Evolutionary conservation across 495 filamentous ascomycete genomes (phyloP), one percentile per base, ranked within the genome.

Genomic region (Aspergillus funiculosus): DNA sequence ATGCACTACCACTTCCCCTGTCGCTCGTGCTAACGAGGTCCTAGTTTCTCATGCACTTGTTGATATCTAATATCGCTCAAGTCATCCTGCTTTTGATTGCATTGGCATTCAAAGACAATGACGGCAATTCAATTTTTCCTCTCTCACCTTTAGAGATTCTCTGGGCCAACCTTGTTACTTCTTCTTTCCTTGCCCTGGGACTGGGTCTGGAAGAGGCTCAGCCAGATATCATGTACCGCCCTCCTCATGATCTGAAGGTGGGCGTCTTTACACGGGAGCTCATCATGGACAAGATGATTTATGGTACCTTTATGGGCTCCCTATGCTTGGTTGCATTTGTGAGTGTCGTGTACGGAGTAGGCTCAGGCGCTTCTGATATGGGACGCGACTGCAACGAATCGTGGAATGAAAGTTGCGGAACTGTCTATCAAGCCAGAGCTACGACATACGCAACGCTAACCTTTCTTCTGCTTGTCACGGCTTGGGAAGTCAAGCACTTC

Each of bases 91-190:
- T 89, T 13, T 74, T 89, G 11, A 76, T 82, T 39, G 85, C 83
- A 31, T 74, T 89, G 1, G 81, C 68, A 3, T 87, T 89, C 68
- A 81, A 84, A 54, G 85, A 89, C 55, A 29, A 54, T 0, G 61
- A 68, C 0, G 74, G 72, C 2, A 67, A 79, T 29, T 88, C 85
- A 2, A 82, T 88, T 3, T 89, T 87, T 55, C 85, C 85, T 10
- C 70, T 89, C 30, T 78, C 82, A 3, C 85, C 85, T 15, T 69
- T 89, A 5, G 77, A 87, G 43, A 86, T 88, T 43, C 66, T 89
- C 24, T 88, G 83, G 83, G 81, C 86, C 51, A 89, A 86, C 61
- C 80, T 89, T 68, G 61, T 87, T 22, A 89, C 85, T 1, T 87
- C 82, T 13, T 82, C 79, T 2, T 80, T 88, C 58, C 79, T 85